Conservation (phyloP, 805 yeast species). For the Torulaspora gathmanii region DNA sequence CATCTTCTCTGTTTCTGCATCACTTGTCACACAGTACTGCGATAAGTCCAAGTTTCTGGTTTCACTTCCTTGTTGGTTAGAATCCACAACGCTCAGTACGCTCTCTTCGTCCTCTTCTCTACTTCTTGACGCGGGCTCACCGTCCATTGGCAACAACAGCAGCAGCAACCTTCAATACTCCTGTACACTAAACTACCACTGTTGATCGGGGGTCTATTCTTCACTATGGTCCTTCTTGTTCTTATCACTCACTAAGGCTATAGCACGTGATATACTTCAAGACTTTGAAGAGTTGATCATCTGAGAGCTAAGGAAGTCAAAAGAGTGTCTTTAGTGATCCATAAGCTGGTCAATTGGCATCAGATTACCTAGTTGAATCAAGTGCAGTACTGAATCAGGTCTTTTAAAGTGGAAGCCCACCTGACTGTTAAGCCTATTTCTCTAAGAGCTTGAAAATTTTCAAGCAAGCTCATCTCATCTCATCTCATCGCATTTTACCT, state of each 20-base stretch:
- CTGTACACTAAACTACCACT: neutral
- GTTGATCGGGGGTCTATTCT: neutral
- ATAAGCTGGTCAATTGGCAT: neutral
- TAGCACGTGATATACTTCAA: slow-evolving; percentile 1
- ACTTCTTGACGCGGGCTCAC: neutral
- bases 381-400: neutral
- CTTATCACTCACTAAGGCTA: neutral
- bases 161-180: neutral
- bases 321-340: neutral
- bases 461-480: slow-evolving; percentile 21
- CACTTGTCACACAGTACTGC: slow-evolving; percentile 45
- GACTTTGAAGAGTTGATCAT: neutral
- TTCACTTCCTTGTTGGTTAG: slow-evolving; percentile 34
- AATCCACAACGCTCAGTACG: slow-evolving; percentile 26
- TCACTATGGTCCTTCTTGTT: neutral
- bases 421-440: neutral
- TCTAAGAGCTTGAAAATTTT: slow-evolving; percentile 15
- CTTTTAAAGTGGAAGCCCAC: neutral
- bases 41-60: slow-evolving; percentile 49
- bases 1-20: slow-evolving; percentile 89
- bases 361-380: neutral
- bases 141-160: neutral
- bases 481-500: slow-evolving; percentile 15
- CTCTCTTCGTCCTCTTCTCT: slow-evolving; percentile 22
- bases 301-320: neutral